Evolutionary conservation across 2,329 filamentous ascomycete genomes (phyloP).

Genomic region (Torrubiellomyces zombiae): DNA sequence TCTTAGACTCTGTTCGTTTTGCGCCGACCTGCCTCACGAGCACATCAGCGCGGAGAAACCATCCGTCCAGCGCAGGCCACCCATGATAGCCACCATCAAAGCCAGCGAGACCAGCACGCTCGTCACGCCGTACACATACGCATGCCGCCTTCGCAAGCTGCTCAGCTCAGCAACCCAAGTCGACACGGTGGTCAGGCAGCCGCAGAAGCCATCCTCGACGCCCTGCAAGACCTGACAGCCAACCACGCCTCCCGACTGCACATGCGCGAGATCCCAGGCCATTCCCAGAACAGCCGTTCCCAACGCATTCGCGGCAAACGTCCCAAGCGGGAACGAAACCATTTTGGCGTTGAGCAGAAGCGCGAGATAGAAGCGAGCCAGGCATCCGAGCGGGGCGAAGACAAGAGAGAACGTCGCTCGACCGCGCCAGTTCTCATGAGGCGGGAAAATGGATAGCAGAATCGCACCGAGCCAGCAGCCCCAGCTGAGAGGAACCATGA

Average conservation of each 20-base stretch:
- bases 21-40: slow-evolving; percentile 1
- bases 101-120: slow-evolving; percentile 45
- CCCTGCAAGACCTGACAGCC: slow-evolving; percentile 55
- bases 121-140: slow-evolving; percentile 50
- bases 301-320: slow-evolving; percentile 64
- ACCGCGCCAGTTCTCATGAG: slow-evolving; percentile 59
- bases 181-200: slow-evolving; percentile 48
- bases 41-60: slow-evolving; percentile 32
- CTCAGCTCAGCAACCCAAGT: slow-evolving; percentile 49
- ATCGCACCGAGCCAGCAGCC: slow-evolving; percentile 67
- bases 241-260: slow-evolving; percentile 33
- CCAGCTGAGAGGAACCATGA: slow-evolving; percentile 47
- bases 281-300: slow-evolving; percentile 62
- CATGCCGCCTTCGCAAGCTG: slow-evolving; percentile 29
- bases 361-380: slow-evolving; percentile 58
- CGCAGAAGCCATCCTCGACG: slow-evolving; percentile 51
- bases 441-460: slow-evolving; percentile 55
- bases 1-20: too few species aligned
- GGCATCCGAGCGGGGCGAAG: slow-evolving; percentile 67
- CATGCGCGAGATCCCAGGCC: slow-evolving; percentile 64
- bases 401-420: slow-evolving; percentile 59
- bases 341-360: slow-evolving; percentile 51
- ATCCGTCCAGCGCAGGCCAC: slow-evolving; percentile 53
- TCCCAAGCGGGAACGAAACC: slow-evolving; percentile 64
- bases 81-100: slow-evolving; percentile 55